Evolutionary conservation across 2,329 filamentous ascomycete genomes (phyloP), one percentile per base, ranked within the genome.

Genomic region (Colletotrichum cereale): DNA sequence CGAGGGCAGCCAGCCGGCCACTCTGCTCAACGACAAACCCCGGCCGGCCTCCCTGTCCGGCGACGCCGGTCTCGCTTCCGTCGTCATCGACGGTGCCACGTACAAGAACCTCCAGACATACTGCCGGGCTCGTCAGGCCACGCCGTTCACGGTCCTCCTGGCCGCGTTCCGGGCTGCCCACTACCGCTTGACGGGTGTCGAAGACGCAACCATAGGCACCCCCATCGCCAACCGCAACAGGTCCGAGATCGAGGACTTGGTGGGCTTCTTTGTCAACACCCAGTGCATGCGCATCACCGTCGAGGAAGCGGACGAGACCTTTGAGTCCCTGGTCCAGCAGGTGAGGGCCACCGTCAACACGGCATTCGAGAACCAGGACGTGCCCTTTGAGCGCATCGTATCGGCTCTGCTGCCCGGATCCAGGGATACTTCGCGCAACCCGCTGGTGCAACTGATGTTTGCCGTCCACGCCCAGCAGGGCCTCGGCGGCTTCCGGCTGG

Each of bases 191-290:
- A 62, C 60, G 3, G 60, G 60, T 21, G 44, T 26, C 1, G 60
- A 52, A 1, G 60, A 62, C 11, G 60, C 60, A 0, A 62, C 60
- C 3, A 8, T 62, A 5, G 60, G 60, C 12, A 62, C 60, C 7
- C 60, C 60, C 0, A 52, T 52, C 44, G 60, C 60, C 24, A 62
- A 62, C 34, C 42, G 60, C 6, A 62, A 62, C 48, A 31, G 60
- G 29, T 5, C 60, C 5, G 60, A 62, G 29, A 18, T 62, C 7
- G 60, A 62, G 38, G 48, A 62, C 44, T 12, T 62, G 24, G 48
- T 62, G 29, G 60, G 60, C 8, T 62, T 62, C 44, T 62, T 62
- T 29, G 60, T 62, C 29, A 62, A 62, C n/a, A 62, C 60, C 8
- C 60, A 62, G 6, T 62, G 60, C 29, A 62, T 62, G 60, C 60